Evolutionary conservation across 1,139 yeast species (phyloP).

Genomic region (Candida tropicalis): DNA sequence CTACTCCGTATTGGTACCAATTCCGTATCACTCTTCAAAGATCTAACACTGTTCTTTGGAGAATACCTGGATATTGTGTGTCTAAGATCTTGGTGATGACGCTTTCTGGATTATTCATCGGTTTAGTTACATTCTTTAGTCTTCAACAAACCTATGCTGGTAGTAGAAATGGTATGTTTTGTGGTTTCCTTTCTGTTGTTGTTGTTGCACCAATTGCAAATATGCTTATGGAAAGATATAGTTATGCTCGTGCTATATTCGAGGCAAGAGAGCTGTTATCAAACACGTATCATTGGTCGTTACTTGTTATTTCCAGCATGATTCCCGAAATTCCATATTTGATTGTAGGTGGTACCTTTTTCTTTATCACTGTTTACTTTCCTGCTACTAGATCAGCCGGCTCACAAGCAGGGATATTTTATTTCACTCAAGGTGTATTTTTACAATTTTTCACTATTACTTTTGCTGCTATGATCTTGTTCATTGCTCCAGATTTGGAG

Average conservation of each 20-base stretch:
- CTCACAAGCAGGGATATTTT: constrained; percentile 55
- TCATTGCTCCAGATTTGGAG: constrained; percentile 62
- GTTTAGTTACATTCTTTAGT: constrained; percentile 51
- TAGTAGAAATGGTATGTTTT: constrained; percentile 53
- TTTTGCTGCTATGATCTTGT: constrained; percentile 55
- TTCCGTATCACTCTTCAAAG: constrained; percentile 36
- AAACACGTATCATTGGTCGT: constrained; percentile 67
- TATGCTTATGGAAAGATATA: constrained; percentile 42
- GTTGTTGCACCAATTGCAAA: constrained; percentile 54
- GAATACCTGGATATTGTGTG: constrained; percentile 46
- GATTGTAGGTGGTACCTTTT: constrained; percentile 51
- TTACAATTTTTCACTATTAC: constrained; percentile 58
- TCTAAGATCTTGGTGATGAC: constrained; percentile 49
- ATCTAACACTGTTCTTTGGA: constrained; percentile 39
- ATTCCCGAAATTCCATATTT: constrained; percentile 60
- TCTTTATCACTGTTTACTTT: constrained; percentile 58
- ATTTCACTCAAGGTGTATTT: constrained; percentile 53
- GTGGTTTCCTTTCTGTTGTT: constrained; percentile 52
- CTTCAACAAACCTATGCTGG: constrained; percentile 45
- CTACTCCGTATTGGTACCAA: constrained; percentile 42
- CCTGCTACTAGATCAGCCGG: constrained; percentile 42
- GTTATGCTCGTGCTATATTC: constrained; percentile 54
- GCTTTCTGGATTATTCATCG: constrained; percentile 50
- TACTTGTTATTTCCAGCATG: constrained; percentile 53
- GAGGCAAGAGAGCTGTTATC: constrained; percentile 68